A percentile compares a stretch with the other conserved stretches of the same genome.
Conservation (phyloP, 352 stramenopile species). For the Globisporangium heterothallicum region DNA sequence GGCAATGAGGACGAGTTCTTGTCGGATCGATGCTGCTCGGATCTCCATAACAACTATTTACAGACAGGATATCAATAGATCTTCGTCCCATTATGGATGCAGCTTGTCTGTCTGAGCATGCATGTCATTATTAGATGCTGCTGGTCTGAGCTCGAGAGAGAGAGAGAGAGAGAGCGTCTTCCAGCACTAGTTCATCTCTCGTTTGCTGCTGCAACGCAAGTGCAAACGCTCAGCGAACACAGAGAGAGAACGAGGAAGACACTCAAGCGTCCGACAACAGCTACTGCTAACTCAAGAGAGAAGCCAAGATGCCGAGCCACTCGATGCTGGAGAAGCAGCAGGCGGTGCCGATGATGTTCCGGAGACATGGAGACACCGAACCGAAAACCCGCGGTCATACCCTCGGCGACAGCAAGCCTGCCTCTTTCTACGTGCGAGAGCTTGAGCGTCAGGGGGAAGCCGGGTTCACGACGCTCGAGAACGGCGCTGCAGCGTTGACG, state of each 20-base stretch:
- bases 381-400: slow-evolving; percentile 60
- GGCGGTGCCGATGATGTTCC: slow-evolving; percentile 77
- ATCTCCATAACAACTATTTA: no score
- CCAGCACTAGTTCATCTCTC: slow-evolving; percentile 12
- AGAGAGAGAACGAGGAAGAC: no score
- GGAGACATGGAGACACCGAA: slow-evolving; percentile 64
- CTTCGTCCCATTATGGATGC: no score
- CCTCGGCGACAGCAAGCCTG: slow-evolving; percentile 56
- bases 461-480: slow-evolving; percentile 40
- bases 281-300: not conserved
- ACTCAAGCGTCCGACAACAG: not conserved
- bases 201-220: not conserved
- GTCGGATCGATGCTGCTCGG: no score
- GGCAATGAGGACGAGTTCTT: no score
- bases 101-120: no score
- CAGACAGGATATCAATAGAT: no score
- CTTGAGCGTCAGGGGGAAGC: slow-evolving; percentile 48
- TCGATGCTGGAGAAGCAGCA: slow-evolving; percentile 65
- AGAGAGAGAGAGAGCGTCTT: no score
- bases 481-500: slow-evolving; percentile 21
- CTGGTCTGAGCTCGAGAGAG: no score
- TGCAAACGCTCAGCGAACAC: not conserved
- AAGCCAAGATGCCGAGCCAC: slow-evolving; percentile 44
- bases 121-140: no score
- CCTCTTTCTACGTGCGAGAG: slow-evolving; percentile 68